These are phyloP conservation scores for Chenopodium album DNA, from an alignment of 148 eudicot species.

Conservation along the genomic window DNA sequence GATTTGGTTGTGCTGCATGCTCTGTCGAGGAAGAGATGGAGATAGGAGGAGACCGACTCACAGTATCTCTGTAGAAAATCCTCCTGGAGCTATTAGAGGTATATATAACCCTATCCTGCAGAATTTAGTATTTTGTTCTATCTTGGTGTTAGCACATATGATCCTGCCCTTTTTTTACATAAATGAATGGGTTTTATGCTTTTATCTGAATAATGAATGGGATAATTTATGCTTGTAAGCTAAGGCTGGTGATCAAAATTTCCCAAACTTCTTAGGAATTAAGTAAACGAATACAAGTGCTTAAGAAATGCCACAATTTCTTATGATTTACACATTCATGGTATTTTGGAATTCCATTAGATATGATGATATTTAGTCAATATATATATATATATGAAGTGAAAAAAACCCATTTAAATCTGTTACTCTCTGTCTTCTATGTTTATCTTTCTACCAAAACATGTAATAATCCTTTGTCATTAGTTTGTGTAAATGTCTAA, in stretches of 20 bases:
- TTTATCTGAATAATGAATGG: not conserved
- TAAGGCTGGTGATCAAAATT: not conserved
- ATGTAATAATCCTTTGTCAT: not conserved
- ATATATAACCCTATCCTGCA: conserved; percentile 7
- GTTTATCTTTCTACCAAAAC: not conserved
- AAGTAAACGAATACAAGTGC: not conserved
- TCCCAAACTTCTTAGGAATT: not conserved
- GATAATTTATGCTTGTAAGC: not conserved
- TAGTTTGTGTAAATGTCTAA: not conserved
- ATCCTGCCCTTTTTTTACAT: not conserved
- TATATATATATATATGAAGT: no score
- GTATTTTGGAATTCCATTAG: no score
- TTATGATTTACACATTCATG: not conserved
- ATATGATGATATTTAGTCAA: not conserved
- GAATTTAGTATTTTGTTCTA: not conserved
- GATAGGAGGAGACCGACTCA: conserved; percentile 9
- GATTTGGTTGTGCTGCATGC: conserved; percentile 42
- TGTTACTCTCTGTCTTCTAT: not conserved
- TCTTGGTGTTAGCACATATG: not conserved
- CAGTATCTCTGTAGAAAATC: conserved; percentile 20
- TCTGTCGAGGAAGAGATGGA: conserved; percentile 40
- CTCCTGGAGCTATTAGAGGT: conserved; percentile 41
- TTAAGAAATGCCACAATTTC: no score
- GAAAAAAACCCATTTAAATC: no score
- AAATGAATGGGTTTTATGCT: not conserved